Percentiles rank a stretch among this genome's conserved stretches.
Conservation (phyloP, 2,329 filamentous ascomycete species). For the Teratosphaeria epicoccoides region DNA sequence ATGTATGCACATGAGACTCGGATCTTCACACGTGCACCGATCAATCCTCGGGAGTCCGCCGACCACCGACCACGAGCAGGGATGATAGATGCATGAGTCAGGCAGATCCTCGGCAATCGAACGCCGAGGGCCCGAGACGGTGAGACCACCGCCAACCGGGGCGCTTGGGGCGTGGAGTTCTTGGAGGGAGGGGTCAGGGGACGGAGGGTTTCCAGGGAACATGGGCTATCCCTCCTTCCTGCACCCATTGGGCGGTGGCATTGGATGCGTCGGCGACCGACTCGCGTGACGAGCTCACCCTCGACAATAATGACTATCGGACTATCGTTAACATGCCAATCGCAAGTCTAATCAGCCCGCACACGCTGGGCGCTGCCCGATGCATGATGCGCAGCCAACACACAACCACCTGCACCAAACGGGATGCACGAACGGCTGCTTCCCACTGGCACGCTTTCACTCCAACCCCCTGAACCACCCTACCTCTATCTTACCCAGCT, state of each 20-base stretch:
- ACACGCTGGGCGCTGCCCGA: not conserved
- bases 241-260: not conserved
- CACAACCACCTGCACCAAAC: not conserved
- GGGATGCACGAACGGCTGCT: too few relatives aligned
- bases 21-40: too few relatives aligned
- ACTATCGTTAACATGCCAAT: not conserved
- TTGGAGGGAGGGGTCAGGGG: not conserved
- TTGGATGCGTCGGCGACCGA: not conserved
- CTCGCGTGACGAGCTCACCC: not conserved
- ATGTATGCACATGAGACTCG: too few relatives aligned
- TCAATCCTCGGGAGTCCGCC: not conserved
- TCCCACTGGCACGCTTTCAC: too few relatives aligned
- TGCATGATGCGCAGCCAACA: slow-evolving; percentile 8
- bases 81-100: not conserved
- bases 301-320: not conserved
- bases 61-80: too few relatives aligned
- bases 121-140: too few relatives aligned
- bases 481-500: slow-evolving; percentile 14
- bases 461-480: slow-evolving; percentile 14
- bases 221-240: not conserved
- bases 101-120: not conserved
- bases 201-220: not conserved
- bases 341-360: not conserved
- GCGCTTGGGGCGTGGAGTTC: not conserved
- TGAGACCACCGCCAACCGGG: not conserved